phyloP scores from a whole-genome alignment of 1,284 basidiomycete genomes.

The Cutaneotrichosporon sp. region DNA sequence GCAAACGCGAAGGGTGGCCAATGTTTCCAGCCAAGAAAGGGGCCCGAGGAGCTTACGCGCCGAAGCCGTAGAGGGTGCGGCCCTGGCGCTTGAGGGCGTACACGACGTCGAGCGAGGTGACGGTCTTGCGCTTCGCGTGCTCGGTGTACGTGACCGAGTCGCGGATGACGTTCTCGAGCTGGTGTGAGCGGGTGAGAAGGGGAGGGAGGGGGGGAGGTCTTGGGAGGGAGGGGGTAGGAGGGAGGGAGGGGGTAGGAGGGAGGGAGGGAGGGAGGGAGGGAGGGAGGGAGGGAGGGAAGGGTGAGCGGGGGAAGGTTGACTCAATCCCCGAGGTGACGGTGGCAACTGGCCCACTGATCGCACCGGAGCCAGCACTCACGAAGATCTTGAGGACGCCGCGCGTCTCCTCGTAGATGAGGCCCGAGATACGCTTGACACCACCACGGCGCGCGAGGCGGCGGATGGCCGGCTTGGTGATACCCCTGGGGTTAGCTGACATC shows the following conservation, averaged over 20 bases:
- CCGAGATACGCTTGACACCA: slow-evolving; percentile 92
- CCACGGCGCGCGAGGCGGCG: slow-evolving; percentile 92
- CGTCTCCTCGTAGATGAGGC: slow-evolving; percentile 90
- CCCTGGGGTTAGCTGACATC: slow-evolving; percentile 30
- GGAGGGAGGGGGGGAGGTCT: too few relatives aligned
- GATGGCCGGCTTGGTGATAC: slow-evolving; percentile 87
- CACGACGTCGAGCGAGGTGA: slow-evolving; percentile 75
- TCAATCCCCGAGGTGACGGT: neutral
- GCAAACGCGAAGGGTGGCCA: neutral
- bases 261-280: too few relatives aligned
- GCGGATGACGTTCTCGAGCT: slow-evolving; percentile 68
- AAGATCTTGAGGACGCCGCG: slow-evolving; percentile 80
- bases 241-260: too few relatives aligned
- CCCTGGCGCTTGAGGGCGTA: slow-evolving; percentile 91
- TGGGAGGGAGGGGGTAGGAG: too few relatives aligned
- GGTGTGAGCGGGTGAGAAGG: neutral
- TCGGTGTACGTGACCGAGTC: slow-evolving; percentile 89
- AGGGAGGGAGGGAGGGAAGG: neutral
- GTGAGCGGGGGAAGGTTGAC: neutral
- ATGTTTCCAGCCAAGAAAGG: neutral
- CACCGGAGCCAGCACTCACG: too few relatives aligned
- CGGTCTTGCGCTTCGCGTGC: slow-evolving; percentile 89
- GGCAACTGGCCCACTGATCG: too few relatives aligned
- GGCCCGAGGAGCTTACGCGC: slow-evolving; percentile 61
- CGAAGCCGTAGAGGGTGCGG: slow-evolving; percentile 83